phyloP scores from a whole-genome alignment of 2,329 filamentous ascomycete genomes.

The Microcera coccophila region DNA sequence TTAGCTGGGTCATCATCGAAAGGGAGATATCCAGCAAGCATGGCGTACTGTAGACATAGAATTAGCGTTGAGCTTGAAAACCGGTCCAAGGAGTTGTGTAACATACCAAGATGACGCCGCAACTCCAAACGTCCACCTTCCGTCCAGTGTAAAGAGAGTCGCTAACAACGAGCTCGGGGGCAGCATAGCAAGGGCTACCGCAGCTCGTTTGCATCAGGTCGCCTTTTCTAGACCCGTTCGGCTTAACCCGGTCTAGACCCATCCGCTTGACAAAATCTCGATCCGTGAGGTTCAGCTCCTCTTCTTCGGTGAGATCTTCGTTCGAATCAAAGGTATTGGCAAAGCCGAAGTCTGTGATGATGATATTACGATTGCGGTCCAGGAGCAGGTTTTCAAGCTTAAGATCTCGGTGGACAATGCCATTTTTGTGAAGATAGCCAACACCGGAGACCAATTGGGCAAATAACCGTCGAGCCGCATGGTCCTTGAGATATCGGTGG shows the following conservation, averaged over 20 bases:
- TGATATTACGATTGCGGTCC: constrained; percentile 96
- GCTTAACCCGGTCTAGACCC: constrained; percentile 75
- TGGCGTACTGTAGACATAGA: constrained; percentile 72
- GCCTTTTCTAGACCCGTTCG: constrained; percentile 74
- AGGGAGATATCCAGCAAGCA: constrained; percentile 94
- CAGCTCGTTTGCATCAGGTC: constrained; percentile 99
- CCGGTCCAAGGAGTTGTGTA: neutral
- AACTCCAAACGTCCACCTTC: constrained; percentile 99
- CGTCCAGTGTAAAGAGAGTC: constrained; percentile 95
- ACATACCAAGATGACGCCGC: constrained; percentile 93
- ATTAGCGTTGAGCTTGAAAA: neutral
- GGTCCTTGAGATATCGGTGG: constrained; percentile 93
- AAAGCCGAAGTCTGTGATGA: constrained; percentile 99
- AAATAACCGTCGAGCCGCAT: constrained; percentile 83
- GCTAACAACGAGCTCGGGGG: constrained; percentile 93
- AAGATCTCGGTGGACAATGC: constrained; percentile 93
- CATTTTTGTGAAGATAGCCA: constrained; percentile 96
- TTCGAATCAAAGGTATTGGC: constrained; percentile 92
- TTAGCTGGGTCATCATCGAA: constrained; percentile 99
- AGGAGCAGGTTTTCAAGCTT: constrained; percentile 95
- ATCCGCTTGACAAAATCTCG: constrained; percentile 82
- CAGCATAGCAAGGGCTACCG: constrained; percentile 95
- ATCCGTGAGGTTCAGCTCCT: constrained; percentile 82
- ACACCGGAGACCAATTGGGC: constrained; percentile 95
- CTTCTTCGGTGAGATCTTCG: constrained; percentile 85